These are phyloP conservation scores for Bruguiera sexangula DNA, from an alignment of 345 rosid genomes.

Conservation along the genomic window DNA sequence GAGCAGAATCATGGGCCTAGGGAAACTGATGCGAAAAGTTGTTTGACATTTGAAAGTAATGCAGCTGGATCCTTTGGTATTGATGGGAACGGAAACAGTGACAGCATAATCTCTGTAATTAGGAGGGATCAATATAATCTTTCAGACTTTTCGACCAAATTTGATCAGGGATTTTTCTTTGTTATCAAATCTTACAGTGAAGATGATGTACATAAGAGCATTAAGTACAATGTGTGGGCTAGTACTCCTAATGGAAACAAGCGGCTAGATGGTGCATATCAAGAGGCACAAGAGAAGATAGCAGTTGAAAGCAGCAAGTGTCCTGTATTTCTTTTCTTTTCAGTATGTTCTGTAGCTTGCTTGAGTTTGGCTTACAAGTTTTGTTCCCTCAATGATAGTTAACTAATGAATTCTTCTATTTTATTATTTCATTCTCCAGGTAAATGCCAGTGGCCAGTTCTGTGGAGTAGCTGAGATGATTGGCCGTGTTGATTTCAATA, in stretches of 20 bases:
- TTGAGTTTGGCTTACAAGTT: no score
- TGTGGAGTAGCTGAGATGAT: conserved; percentile 26
- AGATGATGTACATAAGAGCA: conserved; percentile 64
- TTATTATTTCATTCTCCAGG: neutral
- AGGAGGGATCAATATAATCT: conserved; percentile 52
- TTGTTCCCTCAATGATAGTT: neutral
- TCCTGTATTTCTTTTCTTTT: conserved; percentile 27
- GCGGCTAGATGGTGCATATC: conserved; percentile 53
- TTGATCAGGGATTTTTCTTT: conserved; percentile 53
- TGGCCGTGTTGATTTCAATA: conserved; percentile 19
- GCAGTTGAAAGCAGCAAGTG: conserved; percentile 14
- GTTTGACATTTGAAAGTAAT: conserved; percentile 20
- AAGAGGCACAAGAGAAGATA: conserved; percentile 39
- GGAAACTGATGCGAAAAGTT: conserved; percentile 19
- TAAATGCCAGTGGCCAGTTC: conserved; percentile 29
- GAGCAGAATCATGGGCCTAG: conserved; percentile 38
- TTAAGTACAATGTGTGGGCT: conserved; percentile 71
- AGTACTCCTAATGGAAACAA: conserved; percentile 65
- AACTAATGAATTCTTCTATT: neutral
- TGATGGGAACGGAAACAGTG: conserved; percentile 36
- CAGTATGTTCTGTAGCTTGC: conserved; percentile 5
- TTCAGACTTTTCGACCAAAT: conserved; percentile 41
- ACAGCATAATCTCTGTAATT: conserved; percentile 25
- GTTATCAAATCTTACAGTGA: conserved; percentile 69
- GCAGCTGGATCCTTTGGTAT: conserved; percentile 21